Base-by-base conservation (phyloP, 2,329 filamentous ascomycete genomes). In the Colletotrichum cereale region DNA sequence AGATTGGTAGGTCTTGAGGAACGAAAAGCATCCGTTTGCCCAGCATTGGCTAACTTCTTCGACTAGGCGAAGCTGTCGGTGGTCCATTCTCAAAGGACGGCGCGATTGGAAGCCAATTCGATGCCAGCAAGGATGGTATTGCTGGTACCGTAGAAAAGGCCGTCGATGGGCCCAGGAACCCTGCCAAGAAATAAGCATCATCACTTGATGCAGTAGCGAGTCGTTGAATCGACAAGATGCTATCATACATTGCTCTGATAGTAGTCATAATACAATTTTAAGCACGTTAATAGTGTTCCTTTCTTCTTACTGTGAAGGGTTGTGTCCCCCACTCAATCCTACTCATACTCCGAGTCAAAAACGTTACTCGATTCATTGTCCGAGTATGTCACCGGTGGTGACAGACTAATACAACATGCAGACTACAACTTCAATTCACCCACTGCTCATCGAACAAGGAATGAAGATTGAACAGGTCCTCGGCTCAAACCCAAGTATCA, bases 51-150 rank as follows among this genome's bases (percentile, higher is more conserved):
- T 38, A 16, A 14, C 2, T 5, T n/a, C n/a, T 0, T 2, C 3
- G 8, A 10, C 11, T 2, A 72, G 69, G 69, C 2, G 69, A 72
- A 47, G 66, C 67, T 2, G 24, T 72, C 1, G 69, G 69, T 0
- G 69, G 69, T 2, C 69, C 69, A 5, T 69, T 72, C 2, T 68
- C 69, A 0, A 64, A 72, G 26, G 69, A 72, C 2, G 69, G 69
- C 3, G 47, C 21, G 5, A 72, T 72, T 6, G 69, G 69, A 16
- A 69, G 69, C 11, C 69, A 72, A 1, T 72, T 72, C 11, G 58
- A 72, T 11, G 69, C 69, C 0, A 72, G 65, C 5, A 68, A 72
- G 53, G 47, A 47, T 0, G 69, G 69, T 0, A 72, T 72, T n/a
- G 69, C 69, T 1, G 69, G 69, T 0, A 72, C 69, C 0, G 69